Base-by-base conservation (phyloP, 352 stramenopile species). In the Pythium pyrilobum region DNA sequence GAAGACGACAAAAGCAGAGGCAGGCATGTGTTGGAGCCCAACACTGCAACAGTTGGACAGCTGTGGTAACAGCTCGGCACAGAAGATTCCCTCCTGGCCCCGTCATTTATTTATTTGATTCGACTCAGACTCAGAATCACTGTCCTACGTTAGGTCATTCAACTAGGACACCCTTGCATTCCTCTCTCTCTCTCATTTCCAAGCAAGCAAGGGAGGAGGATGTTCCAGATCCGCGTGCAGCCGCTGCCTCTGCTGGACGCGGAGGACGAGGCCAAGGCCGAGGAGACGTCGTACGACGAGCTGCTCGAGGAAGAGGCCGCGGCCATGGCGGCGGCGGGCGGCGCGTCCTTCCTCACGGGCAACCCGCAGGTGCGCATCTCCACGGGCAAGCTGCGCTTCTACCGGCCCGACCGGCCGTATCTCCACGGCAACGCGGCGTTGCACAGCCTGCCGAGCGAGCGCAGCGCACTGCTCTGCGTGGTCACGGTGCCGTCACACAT, bases 201-300 rank as follows among this genome's bases (percentile, higher is more conserved):
- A n/a, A n/a, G n/a, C n/a, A n/a, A n/a, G n/a, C n/a, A n/a, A n/a
- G n/a, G n/a, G n/a, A n/a, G n/a, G n/a, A n/a, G n/a, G n/a, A 92
- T 92, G 82, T 93, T 93, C 69, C 80, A 91, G 74, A 91, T 93
- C 65, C 80, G 80, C 41, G 78, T 93, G 56, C 70, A 92, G 53
- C 67, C 66, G 21, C 52, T 59, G 37, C 43, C 20, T 20, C 28
- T 49, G 13, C 56, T 7, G 39, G 34, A 45, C 15, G 48, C 21
- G 13, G 52, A 81, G 25, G 71, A 80, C 15, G 71, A 80, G 45
- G 56, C 62, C 38, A 74, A 82, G 46, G n/a, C 31, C 15, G 53
- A 57, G 24, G 56, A 77, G 10, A 20, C 47, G 3, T 54, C 33
- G 38, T 52, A 42, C 37, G 71, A 80, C 28, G 71, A 83, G 51